Conservation (phyloP, 768 basidiomycete species). For the Tulasnella sp. region DNA sequence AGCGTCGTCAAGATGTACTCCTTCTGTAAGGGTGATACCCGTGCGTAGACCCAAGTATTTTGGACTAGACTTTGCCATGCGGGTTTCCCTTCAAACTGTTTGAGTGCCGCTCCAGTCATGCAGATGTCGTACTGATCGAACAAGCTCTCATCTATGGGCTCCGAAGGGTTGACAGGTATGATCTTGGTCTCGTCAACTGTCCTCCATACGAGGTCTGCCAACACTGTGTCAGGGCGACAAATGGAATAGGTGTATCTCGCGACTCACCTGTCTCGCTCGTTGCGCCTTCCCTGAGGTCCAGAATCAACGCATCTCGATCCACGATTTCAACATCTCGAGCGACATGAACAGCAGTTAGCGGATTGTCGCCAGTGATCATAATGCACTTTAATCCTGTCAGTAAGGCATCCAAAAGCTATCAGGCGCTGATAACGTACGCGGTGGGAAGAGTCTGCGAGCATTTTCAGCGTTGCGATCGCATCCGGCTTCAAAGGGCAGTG, state of each 20-base stretch:
- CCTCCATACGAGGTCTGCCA: slow-evolving; percentile 80
- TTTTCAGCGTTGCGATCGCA: slow-evolving; percentile 83
- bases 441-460: slow-evolving; percentile 94
- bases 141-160: slow-evolving; percentile 71
- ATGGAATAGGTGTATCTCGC: background rate
- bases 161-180: slow-evolving; percentile 75
- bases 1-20: slow-evolving; percentile 90
- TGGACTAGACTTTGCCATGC: slow-evolving; percentile 82
- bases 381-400: slow-evolving; percentile 59
- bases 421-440: slow-evolving; percentile 53
- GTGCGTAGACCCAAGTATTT: slow-evolving; percentile 97
- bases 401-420: slow-evolving; percentile 23
- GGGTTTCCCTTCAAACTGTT: slow-evolving; percentile 68
- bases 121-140: slow-evolving; percentile 93
- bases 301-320: slow-evolving; percentile 87
- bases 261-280: slow-evolving; percentile 59
- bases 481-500: slow-evolving; percentile 96
- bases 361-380: slow-evolving; percentile 99
- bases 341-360: slow-evolving; percentile 93
- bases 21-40: slow-evolving; percentile 93
- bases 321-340: slow-evolving; percentile 96
- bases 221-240: slow-evolving; percentile 4
- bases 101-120: slow-evolving; percentile 90
- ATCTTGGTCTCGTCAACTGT: slow-evolving; percentile 88
- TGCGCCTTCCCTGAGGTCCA: slow-evolving; percentile 83